Conservation (phyloP, 1,284 basidiomycete species). For the Ustilago hordei region DNA sequence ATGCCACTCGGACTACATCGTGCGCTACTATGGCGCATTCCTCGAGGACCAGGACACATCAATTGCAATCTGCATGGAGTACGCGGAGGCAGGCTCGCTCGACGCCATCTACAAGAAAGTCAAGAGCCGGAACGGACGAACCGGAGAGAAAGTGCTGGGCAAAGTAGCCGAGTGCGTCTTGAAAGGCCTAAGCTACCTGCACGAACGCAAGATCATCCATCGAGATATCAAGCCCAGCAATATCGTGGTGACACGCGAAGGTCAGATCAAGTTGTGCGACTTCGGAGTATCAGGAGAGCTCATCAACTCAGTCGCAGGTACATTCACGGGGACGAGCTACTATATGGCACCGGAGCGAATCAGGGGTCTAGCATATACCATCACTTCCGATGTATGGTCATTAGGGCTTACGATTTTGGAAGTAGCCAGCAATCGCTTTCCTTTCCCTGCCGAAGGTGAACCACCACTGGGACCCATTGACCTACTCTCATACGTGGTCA, state of each 20-base stretch:
- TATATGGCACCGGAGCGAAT: conserved; percentile 99
- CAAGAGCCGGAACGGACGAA: conserved; percentile 80
- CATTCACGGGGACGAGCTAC: conserved; percentile 94
- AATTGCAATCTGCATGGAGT: conserved; percentile 97
- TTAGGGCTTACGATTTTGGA: conserved; percentile 92
- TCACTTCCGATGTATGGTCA: conserved; percentile 98
- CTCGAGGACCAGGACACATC: conserved; percentile 90
- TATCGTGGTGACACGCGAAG: conserved; percentile 85
- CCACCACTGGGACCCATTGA: conserved; percentile 83
- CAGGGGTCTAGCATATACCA: conserved; percentile 86
- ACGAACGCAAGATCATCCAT: conserved; percentile 91
- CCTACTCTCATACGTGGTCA: conserved; percentile 89
- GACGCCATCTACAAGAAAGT: conserved; percentile 88
- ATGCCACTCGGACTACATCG: conserved; percentile 87
- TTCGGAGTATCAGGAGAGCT: conserved; percentile 97
- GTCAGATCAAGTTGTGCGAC: conserved; percentile 91
- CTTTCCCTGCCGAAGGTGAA: conserved; percentile 86
- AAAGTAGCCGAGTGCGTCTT: conserved; percentile 92
- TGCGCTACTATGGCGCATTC: conserved; percentile 93
- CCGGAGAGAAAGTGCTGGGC: conserved; percentile 91
- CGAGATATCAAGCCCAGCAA: conserved; percentile 98
- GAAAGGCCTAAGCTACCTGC: conserved; percentile 90
- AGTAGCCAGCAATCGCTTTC: conserved; percentile 92
- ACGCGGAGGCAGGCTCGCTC: conserved; percentile 83
- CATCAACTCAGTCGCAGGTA: conserved; percentile 88